Evolutionary conservation across 2,329 filamentous ascomycete genomes (phyloP), one percentile per base, ranked within the genome.

Genomic region (Polytolypa hystricis): DNA sequence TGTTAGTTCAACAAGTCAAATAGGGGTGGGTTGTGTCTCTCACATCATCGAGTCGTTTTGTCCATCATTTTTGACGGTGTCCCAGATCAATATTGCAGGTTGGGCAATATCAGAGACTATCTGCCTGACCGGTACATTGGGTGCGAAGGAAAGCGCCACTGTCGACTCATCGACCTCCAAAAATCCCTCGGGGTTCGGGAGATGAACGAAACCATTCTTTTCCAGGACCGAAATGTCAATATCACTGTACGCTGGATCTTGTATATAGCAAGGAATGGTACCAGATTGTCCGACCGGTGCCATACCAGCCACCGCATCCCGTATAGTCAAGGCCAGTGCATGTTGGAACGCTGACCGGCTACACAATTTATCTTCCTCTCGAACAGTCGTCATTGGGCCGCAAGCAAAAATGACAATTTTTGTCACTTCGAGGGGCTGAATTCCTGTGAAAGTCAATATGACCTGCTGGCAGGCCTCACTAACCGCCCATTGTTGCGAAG

Each of bases 71-170:
- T 26, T n/a, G 23, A 30, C 15, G 7, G 11, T 30, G 14, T 30
- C 14, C 28, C 15, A n/a, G 7, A 30, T n/a, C 37, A 35, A 29
- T 12, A 25, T 7, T 7, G 21, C 7, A 25, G 21, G 21, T n/a
- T n/a, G 21, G 21, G 21, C 21, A 25, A 31, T 33, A 23, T 27
- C 21, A 8, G 28, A 37, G 26, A 31, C 34, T 32, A 26, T 30
- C 33, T 27, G 14, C 29, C 14, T 26, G 35, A 16, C 15, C 14
- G 28, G 28, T 8, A 30, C 11, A 12, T 16, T n/a, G 7, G 28
- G 11, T 7, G 7, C 14, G 28, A 30, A 7, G 28, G 11, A 16
- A 16, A 30, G 6, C 8, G 14, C 28, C 7, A n/a, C 21, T n/a
- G 21, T 25, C 21, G 21, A 25, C 7, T 25, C 21, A n/a, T 25